phyloP scores from a whole-genome alignment of 2,329 filamentous ascomycete species.

The Sarocladiaceae sp. region DNA sequence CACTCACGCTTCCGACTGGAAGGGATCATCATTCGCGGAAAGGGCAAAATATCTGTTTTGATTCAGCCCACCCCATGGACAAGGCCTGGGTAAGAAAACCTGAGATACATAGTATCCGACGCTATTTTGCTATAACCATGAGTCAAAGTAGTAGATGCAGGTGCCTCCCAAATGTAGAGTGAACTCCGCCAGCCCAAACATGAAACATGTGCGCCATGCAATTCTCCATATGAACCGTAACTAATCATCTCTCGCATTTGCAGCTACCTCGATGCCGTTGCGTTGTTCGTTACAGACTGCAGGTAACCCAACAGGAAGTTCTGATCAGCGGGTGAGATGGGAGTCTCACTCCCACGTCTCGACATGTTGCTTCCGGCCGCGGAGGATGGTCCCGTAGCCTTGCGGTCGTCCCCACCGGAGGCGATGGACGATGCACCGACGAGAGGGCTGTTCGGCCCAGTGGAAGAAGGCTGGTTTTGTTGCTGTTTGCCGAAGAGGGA shows the following conservation, averaged over 20 bases:
- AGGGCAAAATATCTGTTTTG: no score
- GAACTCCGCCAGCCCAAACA: no score
- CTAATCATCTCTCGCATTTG: neutral
- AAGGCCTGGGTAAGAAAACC: no score
- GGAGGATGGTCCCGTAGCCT: neutral
- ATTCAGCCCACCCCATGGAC: no score
- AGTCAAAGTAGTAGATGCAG: no score
- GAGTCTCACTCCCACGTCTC: conserved; percentile 45
- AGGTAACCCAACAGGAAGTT: conserved; percentile 74
- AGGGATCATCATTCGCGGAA: no score
- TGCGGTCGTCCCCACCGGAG: neutral
- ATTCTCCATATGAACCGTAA: neutral
- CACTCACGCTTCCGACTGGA: no score
- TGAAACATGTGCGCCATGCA: no score
- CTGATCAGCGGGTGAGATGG: conserved; percentile 67
- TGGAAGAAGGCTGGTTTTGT: neutral
- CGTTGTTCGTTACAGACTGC: conserved; percentile 46
- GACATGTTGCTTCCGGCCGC: conserved; percentile 17
- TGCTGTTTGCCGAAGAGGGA: conserved; percentile 57
- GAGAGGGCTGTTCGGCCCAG: neutral
- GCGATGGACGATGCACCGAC: neutral
- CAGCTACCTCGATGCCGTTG: conserved; percentile 15
- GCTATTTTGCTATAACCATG: no score
- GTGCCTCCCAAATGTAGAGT: no score
- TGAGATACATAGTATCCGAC: no score